A percentile compares a stretch with the other conserved stretches of the same genome.
Evolutionary conservation across 495 filamentous ascomycete genomes (phyloP).

Genomic region (Trichoderma reesei): DNA sequence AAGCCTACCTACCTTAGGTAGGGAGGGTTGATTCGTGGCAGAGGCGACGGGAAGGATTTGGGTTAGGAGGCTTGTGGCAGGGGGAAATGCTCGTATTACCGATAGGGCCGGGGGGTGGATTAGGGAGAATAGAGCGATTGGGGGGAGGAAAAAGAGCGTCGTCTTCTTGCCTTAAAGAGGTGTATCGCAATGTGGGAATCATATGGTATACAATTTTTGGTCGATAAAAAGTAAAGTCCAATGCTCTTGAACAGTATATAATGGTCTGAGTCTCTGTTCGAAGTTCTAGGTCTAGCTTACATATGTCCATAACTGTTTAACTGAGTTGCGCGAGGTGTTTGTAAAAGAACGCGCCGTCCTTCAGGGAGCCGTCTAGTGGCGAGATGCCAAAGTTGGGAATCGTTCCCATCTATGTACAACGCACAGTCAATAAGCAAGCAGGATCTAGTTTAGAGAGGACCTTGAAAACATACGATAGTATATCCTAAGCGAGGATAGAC

Average conservation of each 20-base stretch:
- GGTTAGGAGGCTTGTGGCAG: background rate
- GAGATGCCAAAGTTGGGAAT: slow-evolving; percentile 3
- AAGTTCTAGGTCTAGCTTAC: too few relatives aligned
- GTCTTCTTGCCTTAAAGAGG: background rate
- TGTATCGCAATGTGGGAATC: background rate
- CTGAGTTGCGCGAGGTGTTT: background rate
- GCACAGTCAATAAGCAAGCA: background rate
- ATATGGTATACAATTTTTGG: too few relatives aligned
- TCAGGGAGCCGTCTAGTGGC: background rate
- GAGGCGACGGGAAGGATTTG: background rate
- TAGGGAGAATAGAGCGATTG: background rate
- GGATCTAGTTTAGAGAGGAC: too few relatives aligned
- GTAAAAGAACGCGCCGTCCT: background rate
- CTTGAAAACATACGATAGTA: background rate
- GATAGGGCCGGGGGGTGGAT: background rate
- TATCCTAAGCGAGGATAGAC: background rate
- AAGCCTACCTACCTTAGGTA: too few relatives aligned
- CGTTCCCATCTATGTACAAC: background rate
- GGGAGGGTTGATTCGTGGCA: background rate
- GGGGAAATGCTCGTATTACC: background rate
- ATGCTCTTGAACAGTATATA: too few relatives aligned
- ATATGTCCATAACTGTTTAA: too few relatives aligned
- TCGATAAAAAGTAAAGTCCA: too few relatives aligned
- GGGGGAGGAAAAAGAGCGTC: background rate
- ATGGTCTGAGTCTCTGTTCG: too few relatives aligned